Percentiles rank a stretch among this genome's conserved stretches.
Evolutionary conservation across 805 yeast genomes (phyloP).

Genomic region (Maudiozyma pseudohumilis): DNA sequence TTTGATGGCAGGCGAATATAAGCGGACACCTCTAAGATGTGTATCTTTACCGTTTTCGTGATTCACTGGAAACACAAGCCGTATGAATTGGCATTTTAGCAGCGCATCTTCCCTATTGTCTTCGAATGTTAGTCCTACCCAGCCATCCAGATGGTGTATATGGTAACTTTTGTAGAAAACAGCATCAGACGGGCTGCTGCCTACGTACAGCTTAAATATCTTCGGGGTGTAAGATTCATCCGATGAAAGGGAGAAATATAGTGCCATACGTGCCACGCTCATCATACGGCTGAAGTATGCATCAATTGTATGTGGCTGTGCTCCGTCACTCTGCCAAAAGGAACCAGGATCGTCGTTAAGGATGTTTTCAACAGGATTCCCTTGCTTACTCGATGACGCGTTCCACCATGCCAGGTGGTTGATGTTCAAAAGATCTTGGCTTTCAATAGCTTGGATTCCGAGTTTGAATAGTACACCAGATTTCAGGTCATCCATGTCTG

Average conservation of each 20-base stretch:
- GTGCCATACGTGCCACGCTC: conserved; percentile 51
- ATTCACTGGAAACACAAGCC: conserved; percentile 35
- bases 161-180: conserved; percentile 20
- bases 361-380: conserved; percentile 60
- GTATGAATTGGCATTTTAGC: conserved; percentile 24
- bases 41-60: conserved; percentile 96
- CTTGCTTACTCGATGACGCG: conserved; percentile 65
- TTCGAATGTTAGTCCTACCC: conserved; percentile 22
- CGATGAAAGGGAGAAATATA: conserved; percentile 57
- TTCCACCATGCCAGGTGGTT: conserved; percentile 80
- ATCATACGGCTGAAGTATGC: conserved; percentile 75
- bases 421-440: conserved; percentile 54
- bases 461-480: conserved; percentile 8
- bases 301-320: conserved; percentile 74
- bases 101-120: conserved; percentile 19
- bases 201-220: conserved; percentile 25
- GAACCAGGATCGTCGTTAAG: conserved; percentile 61
- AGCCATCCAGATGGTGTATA: conserved; percentile 24
- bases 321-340: conserved; percentile 95
- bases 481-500: background rate
- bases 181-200: conserved; percentile 24
- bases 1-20: conserved; percentile 10
- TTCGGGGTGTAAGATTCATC: conserved; percentile 92
- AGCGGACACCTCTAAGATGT: conserved; percentile 65
- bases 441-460: conserved; percentile 19